Evolutionary conservation across 2,329 filamentous ascomycete species (phyloP).

Genomic region (Venturia pyrina): DNA sequence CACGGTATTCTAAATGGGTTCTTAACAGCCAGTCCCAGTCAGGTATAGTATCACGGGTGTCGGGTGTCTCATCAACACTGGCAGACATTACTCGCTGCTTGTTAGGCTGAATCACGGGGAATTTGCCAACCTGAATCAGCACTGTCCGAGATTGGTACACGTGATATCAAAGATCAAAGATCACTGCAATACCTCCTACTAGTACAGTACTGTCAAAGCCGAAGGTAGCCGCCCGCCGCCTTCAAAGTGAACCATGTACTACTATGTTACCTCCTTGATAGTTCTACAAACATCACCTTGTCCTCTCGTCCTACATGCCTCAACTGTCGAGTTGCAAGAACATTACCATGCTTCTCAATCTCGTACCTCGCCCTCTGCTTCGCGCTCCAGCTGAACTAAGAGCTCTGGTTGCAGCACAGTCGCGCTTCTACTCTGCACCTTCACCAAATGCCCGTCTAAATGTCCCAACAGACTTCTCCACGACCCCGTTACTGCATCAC

Average conservation of each 20-base stretch:
- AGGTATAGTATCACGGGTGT: too few species aligned
- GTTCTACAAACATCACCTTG: neutral
- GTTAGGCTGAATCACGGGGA: neutral
- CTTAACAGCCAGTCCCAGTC: too few species aligned
- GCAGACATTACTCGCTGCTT: neutral
- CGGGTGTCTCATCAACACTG: too few species aligned
- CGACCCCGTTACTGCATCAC: constrained; percentile 72
- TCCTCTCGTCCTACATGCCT: neutral
- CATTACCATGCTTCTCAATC: constrained; percentile 3
- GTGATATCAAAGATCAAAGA: too few species aligned
- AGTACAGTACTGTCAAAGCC: neutral
- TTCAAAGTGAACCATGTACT: too few species aligned
- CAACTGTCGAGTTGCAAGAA: neutral
- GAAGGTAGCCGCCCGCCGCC: neutral
- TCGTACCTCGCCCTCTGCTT: neutral
- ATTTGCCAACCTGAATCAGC: neutral
- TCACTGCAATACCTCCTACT: neutral
- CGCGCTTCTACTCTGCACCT: constrained; percentile 37
- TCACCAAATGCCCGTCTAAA: constrained; percentile 58
- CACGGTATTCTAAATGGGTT: too few species aligned
- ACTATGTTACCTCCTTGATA: too few species aligned
- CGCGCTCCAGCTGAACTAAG: constrained; percentile 8
- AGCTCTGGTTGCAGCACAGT: neutral
- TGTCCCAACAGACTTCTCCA: constrained; percentile 75
- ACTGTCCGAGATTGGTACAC: too few species aligned